phyloP scores from a whole-genome alignment of 23 red algal genomes.

The Cyanidium caldarium region DNA sequence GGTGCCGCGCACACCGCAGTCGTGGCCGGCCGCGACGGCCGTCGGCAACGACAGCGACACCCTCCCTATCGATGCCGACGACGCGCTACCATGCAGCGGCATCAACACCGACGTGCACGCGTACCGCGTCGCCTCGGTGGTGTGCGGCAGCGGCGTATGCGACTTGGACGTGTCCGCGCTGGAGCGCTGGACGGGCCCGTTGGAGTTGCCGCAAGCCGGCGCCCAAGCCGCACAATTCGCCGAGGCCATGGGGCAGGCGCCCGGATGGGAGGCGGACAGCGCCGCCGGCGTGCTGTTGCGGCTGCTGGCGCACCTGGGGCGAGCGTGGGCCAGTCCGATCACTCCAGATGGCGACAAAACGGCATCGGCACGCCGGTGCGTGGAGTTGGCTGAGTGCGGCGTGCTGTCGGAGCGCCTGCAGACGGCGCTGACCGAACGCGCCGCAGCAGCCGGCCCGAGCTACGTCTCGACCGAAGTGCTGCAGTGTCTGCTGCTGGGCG shows the following conservation, averaged over 20 bases:
- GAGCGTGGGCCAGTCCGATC: neutral
- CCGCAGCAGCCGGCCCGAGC: neutral
- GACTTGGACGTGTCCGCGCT: neutral
- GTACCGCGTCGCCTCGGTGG: neutral
- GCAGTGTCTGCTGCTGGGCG: neutral
- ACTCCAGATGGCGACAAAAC: neutral
- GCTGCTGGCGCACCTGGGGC: neutral
- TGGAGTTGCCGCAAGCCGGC: neutral
- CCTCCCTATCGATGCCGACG: neutral
- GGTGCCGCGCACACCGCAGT: neutral
- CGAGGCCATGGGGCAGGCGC: neutral
- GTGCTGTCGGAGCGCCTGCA: neutral
- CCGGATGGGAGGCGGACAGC: neutral
- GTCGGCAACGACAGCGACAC: neutral
- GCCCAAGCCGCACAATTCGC: neutral
- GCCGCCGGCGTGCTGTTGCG: neutral
- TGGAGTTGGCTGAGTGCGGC: neutral
- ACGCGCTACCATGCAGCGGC: neutral
- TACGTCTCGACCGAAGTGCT: neutral
- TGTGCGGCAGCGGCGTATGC: neutral
- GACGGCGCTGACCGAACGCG: neutral
- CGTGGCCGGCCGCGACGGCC: neutral
- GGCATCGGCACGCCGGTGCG: neutral
- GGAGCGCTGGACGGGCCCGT: neutral
- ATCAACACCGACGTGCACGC: neutral